These are phyloP conservation scores for Fusarium agapanthi DNA, from an alignment of 2,329 filamentous ascomycete species.

Conservation along the genomic window DNA sequence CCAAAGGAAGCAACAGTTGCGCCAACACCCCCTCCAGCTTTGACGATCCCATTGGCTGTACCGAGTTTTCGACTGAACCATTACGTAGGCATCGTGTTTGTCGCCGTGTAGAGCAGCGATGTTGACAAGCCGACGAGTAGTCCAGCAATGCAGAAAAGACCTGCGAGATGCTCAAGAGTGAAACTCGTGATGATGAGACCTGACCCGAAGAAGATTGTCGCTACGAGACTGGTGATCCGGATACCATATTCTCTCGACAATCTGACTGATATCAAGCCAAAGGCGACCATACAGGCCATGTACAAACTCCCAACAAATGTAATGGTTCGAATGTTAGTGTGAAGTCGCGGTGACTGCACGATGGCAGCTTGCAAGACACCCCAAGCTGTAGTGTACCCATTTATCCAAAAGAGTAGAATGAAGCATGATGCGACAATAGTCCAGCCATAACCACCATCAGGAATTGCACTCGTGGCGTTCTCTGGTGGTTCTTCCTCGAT, in stretches of 20 bases:
- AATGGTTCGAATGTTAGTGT: background rate
- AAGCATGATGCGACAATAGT: background rate
- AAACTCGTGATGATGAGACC: background rate
- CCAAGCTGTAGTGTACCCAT: background rate
- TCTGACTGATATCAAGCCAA: background rate
- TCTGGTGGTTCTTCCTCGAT: background rate
- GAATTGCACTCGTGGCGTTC: background rate
- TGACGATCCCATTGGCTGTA: slow-evolving; percentile 4
- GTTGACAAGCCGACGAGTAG: background rate
- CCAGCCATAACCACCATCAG: slow-evolving; percentile 13
- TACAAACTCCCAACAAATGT: slow-evolving; percentile 3
- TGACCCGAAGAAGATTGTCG: background rate
- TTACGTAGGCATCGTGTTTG: background rate
- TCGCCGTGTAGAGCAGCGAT: background rate
- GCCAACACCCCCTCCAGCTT: slow-evolving; percentile 1
- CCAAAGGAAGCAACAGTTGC: background rate
- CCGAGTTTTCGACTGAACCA: slow-evolving; percentile 9
- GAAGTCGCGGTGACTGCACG: background rate
- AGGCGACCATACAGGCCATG: background rate
- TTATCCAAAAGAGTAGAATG: background rate
- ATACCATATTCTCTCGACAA: background rate
- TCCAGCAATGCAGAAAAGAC: background rate
- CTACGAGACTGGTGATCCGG: background rate
- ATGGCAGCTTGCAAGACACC: slow-evolving; percentile 4
- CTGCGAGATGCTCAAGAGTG: background rate